A percentile compares a stretch with the other conserved stretches of the same genome.
These are phyloP conservation scores for Penicillium sp. DNA, from an alignment of 2,329 filamentous ascomycete species.

Conservation along the genomic window DNA sequence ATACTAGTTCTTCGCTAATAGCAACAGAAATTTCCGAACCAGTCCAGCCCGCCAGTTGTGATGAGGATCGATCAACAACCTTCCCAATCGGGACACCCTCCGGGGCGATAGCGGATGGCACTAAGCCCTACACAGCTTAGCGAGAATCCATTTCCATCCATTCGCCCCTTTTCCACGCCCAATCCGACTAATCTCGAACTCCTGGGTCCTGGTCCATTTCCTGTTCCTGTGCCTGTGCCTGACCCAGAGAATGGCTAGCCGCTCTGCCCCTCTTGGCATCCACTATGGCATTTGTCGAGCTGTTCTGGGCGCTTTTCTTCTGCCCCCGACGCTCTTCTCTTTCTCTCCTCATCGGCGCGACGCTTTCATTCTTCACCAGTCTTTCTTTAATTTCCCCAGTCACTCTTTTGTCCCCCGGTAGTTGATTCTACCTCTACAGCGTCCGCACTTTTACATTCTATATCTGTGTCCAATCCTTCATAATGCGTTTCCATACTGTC, in stretches of 20 bases:
- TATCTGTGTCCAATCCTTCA: constrained; percentile 7
- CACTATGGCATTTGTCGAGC: too few species aligned
- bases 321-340: constrained; percentile 13
- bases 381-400: constrained; percentile 18
- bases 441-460: constrained; percentile 6
- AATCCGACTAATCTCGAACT: constrained; percentile 7
- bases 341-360: constrained; percentile 1
- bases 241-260: constrained; percentile 9
- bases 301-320: constrained; percentile 1
- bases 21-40: too few species aligned
- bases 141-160: background rate
- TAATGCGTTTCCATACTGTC: constrained; percentile 23
- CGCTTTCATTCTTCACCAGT: constrained; percentile 7
- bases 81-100: constrained; percentile 1
- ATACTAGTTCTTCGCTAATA: too few species aligned
- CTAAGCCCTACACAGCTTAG: background rate
- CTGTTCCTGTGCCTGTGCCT: constrained; percentile 6
- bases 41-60: background rate
- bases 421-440: constrained; percentile 12
- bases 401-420: constrained; percentile 10
- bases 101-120: too few species aligned
- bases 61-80: constrained; percentile 7
- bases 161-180: background rate
- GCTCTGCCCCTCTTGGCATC: constrained; percentile 4
- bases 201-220: constrained; percentile 12